Base-by-base conservation (phyloP, 2,329 filamentous ascomycete genomes). In the Gyromitra esculenta region DNA sequence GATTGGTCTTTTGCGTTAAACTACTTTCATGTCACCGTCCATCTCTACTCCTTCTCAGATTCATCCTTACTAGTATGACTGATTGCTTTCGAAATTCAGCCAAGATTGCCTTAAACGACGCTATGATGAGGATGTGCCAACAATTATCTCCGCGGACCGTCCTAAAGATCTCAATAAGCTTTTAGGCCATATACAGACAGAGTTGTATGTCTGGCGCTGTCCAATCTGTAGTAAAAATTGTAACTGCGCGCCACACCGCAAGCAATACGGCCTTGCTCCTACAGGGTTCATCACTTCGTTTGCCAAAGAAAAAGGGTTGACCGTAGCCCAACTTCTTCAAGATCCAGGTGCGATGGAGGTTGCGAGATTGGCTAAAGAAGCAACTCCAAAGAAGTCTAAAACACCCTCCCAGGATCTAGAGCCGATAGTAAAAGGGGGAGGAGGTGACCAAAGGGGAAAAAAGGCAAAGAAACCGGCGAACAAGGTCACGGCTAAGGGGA, bases 171-270 rank as follows among this genome's bases (percentile, higher is more conserved):
- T 71, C 5, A 71, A 59, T n/a, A 69, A 74, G 64, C 50, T 73
- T 5, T 41, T 78, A 1, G 77, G 77, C 25, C 77, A 78, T 45
- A 75, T 70, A 21, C 56, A 64, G n/a, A 68, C 57, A 8, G 75
- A 75, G 45, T 18, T 65, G 1, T 78, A 78, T 64, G 59, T 71
- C 54, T 78, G 70, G 67, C 69, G 66, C 37, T 78, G 77, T 41
- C 75, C 75, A 7, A 48, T 77, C 13, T 78, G 77, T 35, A 59
- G 67, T 6, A 71, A 71, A 13, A 75, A 75, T 25, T 78, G 77
- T 60, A 68, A 75, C 15, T 78, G 77, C 43, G 65, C 67, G 2
- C 59, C 67, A 18, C 77, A 78, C 50, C 75, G 74, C 9, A 75
- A 73, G 37, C 69, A 76, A 59, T 72, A 72, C 35, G 73, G 73